Evolutionary conservation across 1,284 basidiomycete genomes (phyloP).

Genomic region (Paramarasmius palmivorus): DNA sequence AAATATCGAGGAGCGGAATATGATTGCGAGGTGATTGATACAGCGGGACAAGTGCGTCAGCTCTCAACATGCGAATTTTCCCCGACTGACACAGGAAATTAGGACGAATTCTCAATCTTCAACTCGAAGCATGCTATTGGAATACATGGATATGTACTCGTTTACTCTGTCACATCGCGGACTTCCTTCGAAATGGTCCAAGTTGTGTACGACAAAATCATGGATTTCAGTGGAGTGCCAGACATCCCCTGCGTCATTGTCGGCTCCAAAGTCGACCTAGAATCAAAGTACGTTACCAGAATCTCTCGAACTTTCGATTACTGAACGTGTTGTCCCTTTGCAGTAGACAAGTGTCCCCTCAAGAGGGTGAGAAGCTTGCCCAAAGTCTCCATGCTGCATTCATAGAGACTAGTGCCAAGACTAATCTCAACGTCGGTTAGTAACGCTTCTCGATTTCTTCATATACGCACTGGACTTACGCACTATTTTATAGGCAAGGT

Average conservation of each 20-base stretch:
- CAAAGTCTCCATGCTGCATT: constrained; percentile 74
- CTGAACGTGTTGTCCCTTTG: constrained; percentile 28
- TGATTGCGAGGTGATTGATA: constrained; percentile 98
- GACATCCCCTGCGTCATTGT: constrained; percentile 95
- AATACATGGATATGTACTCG: constrained; percentile 58
- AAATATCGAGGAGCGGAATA: constrained; percentile 85
- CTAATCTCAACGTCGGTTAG: constrained; percentile 81
- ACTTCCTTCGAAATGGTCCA: constrained; percentile 96
- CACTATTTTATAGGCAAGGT: constrained; percentile 63
- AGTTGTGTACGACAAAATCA: constrained; percentile 96
- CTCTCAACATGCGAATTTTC: constrained; percentile 16
- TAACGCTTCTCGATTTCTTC: constrained; percentile 23
- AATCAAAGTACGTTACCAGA: constrained; percentile 54
- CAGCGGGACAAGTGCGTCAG: constrained; percentile 82
- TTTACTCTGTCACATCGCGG: constrained; percentile 92
- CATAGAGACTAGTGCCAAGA: constrained; percentile 89
- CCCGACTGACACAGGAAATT: not conserved
- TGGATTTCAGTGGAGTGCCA: constrained; percentile 89
- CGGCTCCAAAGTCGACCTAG: constrained; percentile 92
- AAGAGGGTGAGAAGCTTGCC: constrained; percentile 81
- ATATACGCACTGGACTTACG: not conserved
- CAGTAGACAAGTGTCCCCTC: constrained; percentile 74
- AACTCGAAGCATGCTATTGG: constrained; percentile 54
- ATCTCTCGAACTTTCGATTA: constrained; percentile 7
- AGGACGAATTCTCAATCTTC: constrained; percentile 55